Percentiles rank a stretch among this genome's conserved stretches.
These are phyloP conservation scores for Berberis vulgaris DNA, from an alignment of 164 flowering plant species.

Conservation along the genomic window DNA sequence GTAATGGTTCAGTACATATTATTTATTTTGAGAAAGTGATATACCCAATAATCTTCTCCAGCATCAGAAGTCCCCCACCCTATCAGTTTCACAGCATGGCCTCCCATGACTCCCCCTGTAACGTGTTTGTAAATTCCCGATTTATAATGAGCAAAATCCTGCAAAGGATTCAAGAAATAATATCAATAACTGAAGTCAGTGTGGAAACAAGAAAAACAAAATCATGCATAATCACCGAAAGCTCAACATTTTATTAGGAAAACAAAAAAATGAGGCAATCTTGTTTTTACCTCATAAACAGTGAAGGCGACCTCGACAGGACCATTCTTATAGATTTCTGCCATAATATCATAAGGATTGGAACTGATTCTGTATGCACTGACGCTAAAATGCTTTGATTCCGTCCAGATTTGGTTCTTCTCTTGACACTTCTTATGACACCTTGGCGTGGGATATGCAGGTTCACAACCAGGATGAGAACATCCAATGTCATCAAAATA, in stretches of 20 bases:
- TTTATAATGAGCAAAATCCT: constrained; percentile 97
- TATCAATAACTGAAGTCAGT: not conserved
- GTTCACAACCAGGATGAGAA: constrained; percentile 97
- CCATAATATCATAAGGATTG: constrained; percentile 65
- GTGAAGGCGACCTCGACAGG: constrained; percentile 94
- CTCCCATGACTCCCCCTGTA: constrained; percentile 74
- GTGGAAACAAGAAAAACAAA: too few species aligned
- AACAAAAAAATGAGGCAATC: not conserved
- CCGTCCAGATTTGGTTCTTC: constrained; percentile 58
- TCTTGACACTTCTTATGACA: constrained; percentile 58
- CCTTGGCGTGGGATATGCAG: constrained; percentile 76
- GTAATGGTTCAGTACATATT: not conserved
- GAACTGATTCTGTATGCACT: constrained; percentile 59
- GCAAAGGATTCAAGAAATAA: constrained; percentile 10
- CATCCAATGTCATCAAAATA: constrained; percentile 85
- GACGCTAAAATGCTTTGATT: constrained; percentile 69
- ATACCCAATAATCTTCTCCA: constrained; percentile 95
- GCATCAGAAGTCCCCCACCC: constrained; percentile 92
- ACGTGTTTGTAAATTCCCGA: constrained; percentile 90
- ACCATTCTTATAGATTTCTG: constrained; percentile 82
- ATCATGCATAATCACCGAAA: too few species aligned
- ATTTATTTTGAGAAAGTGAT: not conserved
- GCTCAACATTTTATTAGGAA: not conserved
- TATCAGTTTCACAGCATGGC: constrained; percentile 93
- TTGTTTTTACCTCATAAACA: constrained; percentile 70